Percentiles rank a stretch among this genome's conserved stretches.
Evolutionary conservation across 805 yeast species (phyloP).

Genomic region (Candida ponderosae): DNA sequence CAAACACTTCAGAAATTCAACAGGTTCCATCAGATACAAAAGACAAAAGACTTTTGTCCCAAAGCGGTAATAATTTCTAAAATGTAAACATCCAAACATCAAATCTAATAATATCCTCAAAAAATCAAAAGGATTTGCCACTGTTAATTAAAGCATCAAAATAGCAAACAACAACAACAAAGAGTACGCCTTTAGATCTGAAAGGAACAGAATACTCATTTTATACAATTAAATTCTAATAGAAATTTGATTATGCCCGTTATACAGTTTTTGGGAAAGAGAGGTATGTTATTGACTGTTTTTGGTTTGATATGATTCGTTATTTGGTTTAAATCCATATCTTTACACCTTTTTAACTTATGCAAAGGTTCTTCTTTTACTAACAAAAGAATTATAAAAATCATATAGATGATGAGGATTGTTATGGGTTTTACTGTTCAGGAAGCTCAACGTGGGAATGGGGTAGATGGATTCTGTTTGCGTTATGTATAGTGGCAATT

Average conservation of each 20-base stretch:
- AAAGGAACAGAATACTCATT: too few species aligned
- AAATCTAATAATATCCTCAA: too few species aligned
- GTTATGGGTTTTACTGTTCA: conserved; percentile 7
- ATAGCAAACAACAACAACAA: too few species aligned
- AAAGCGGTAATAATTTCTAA: too few species aligned
- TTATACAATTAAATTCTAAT: not conserved
- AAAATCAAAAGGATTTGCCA: too few species aligned
- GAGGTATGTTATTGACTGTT: not conserved
- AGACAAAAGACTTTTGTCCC: too few species aligned
- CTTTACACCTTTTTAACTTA: not conserved
- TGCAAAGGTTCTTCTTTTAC: not conserved
- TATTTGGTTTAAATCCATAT: not conserved
- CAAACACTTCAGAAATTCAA: too few species aligned
- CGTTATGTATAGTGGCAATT: conserved; percentile 44
- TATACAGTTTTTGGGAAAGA: conserved; percentile 7
- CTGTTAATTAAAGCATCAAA: too few species aligned
- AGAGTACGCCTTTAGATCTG: too few species aligned
- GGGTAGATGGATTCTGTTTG: conserved; percentile 39
- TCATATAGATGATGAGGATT: conserved; percentile 1
- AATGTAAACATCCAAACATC: too few species aligned
- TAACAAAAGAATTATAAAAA: not conserved
- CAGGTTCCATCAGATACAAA: too few species aligned
- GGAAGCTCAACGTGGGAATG: conserved; percentile 11
- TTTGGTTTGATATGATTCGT: not conserved
- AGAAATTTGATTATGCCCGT: conserved; percentile 8